phyloP scores from a whole-genome alignment of 176 grass and related monocot genomes.

The Aegilops tauschii region DNA sequence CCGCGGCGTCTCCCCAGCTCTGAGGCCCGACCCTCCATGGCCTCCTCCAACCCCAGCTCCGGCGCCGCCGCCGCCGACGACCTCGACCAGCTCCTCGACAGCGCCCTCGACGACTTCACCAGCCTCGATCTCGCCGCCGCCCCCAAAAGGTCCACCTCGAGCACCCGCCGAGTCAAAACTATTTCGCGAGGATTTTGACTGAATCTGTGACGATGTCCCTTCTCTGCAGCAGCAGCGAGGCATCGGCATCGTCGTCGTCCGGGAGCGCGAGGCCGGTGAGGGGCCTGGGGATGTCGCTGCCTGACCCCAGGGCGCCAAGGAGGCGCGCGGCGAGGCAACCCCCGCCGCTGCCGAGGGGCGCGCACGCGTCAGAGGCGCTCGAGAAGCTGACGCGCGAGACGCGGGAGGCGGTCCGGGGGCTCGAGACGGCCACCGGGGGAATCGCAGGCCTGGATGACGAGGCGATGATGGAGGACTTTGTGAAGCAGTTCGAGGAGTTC shows the following conservation, averaged over 20 bases:
- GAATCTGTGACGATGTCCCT: not conserved
- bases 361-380: slow-evolving; percentile 81
- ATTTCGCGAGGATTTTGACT: not conserved
- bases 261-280: slow-evolving; percentile 29
- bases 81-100: slow-evolving; percentile 59
- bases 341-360: slow-evolving; percentile 21
- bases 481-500: slow-evolving; percentile 99
- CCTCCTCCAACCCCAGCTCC: slow-evolving; percentile 31
- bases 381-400: slow-evolving; percentile 93
- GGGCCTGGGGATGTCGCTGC: slow-evolving; percentile 69
- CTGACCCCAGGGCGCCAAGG: slow-evolving; percentile 59
- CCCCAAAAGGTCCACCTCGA: slow-evolving; percentile 37
- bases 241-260: slow-evolving; percentile 29
- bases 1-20: not conserved
- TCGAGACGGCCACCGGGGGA: slow-evolving; percentile 73
- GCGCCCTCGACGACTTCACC: slow-evolving; percentile 63
- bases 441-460: slow-evolving; percentile 54
- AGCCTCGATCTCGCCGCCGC: slow-evolving; percentile 49
- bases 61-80: slow-evolving; percentile 12
- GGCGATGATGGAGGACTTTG: slow-evolving; percentile 94
- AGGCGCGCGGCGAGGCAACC: slow-evolving; percentile 51
- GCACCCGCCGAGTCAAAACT: not conserved
- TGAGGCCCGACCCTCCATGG: slow-evolving; percentile 30
- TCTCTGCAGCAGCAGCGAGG: slow-evolving; percentile 13
- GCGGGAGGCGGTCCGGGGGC: slow-evolving; percentile 69